Base-by-base conservation (phyloP, 192 early-diverging fungal genomes). In the Coemansia sp. region DNA sequence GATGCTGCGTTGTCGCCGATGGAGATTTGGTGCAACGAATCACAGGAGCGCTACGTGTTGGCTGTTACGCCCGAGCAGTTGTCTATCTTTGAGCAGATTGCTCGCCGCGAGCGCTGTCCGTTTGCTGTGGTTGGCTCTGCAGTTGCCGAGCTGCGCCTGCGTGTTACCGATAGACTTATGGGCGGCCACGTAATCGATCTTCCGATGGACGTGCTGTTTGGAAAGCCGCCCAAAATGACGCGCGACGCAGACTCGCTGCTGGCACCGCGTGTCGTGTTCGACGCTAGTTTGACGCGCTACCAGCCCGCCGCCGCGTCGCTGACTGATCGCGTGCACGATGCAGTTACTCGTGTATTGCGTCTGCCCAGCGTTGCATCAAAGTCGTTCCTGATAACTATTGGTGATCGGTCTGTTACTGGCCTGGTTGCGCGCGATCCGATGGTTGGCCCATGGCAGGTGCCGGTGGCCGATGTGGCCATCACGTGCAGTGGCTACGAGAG, bases 11-110 rank as follows among this genome's bases (percentile, higher is more conserved):
- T 99, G 91, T 94, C 92, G 52, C 98, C 98, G n/a, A 98, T 99
- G 98, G 98, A 98, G 75, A 96, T 99, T 50, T 99, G 98, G 98
- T 99, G 98, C 83, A 99, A 99, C 49, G 98, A 99, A 82, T 88
- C 92, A 45, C 98, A 99, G 80, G 98, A 99, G 75, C 90, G 98
- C 55, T 99, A 98, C 67, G 98, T 99, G n/a, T 77, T 97, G 59
- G 96, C 96, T 1, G 89, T 99, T 3, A 59, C 73, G 38, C 85
- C 89, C 2, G 85, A 88, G 57, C 84, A 82, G 55, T 69, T 94
- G 64, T 80, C 75, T 1, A 64, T 62, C 6, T 98, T 99, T 69
- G 79, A 85, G 68, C 71, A 60, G 4, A 90, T 99, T 58, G 93
- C 91, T 65, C 74, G 77, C 52, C 89, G 98, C 63, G 98, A 99